phyloP scores from a whole-genome alignment of 257 asterid genomes.

The Solanum peruvianum region DNA sequence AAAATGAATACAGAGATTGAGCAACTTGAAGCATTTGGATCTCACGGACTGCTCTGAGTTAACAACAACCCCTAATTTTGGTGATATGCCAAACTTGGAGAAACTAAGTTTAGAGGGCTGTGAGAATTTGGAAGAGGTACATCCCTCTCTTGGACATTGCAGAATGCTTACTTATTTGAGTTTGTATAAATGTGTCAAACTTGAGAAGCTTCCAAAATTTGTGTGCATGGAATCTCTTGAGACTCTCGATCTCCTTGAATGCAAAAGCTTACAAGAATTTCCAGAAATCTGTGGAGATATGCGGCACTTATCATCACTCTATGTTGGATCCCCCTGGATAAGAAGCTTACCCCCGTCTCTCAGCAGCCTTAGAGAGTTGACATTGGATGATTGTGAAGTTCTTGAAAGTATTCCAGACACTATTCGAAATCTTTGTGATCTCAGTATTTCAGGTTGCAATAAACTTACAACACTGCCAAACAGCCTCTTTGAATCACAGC shows the following conservation, averaged over 20 bases:
- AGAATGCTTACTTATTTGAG: background rate
- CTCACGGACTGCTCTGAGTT: background rate
- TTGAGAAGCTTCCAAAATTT: background rate
- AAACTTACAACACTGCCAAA: background rate
- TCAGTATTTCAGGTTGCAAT: background rate
- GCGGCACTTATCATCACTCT: background rate
- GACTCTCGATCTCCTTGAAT: accelerated
- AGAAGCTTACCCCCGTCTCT: background rate
- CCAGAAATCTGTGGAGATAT: background rate
- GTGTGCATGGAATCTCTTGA: background rate
- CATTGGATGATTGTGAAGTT: background rate
- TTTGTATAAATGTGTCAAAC: background rate
- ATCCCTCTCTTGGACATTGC: background rate
- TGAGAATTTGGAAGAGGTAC: background rate
- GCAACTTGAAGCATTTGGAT: background rate
- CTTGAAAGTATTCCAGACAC: background rate
- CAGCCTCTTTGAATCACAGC: background rate
- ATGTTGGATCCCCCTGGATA: background rate
- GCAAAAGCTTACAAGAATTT: background rate
- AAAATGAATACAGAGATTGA: no score
- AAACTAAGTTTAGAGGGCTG: background rate
- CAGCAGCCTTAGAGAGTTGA: background rate
- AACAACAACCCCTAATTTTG: background rate
- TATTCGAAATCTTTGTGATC: no score
- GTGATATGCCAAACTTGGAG: background rate